phyloP scores from a whole-genome alignment of 2,329 filamentous ascomycete species.

The Gliomastix tumulicola region DNA sequence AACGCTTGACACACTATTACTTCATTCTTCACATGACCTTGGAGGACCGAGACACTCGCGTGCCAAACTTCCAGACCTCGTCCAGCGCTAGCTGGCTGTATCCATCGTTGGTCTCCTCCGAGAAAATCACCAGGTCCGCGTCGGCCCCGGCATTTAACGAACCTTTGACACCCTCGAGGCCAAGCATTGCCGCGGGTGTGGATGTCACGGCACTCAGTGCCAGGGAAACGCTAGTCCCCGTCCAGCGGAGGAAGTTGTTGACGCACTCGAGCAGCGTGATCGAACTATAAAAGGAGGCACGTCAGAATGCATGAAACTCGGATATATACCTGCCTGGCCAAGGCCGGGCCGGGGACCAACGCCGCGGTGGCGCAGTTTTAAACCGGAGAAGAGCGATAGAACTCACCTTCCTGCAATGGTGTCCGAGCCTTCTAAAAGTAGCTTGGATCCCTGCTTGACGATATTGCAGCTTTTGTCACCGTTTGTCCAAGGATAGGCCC shows the following conservation, averaged over 20 bases:
- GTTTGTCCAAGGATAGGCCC: conserved; percentile 81
- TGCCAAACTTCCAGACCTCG: conserved; percentile 75
- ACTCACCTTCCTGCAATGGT: conserved; percentile 70
- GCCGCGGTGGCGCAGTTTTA: too few species aligned
- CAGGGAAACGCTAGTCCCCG: conserved; percentile 58
- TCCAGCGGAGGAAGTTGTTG: conserved; percentile 74
- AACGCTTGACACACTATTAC: too few species aligned
- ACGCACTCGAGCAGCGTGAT: conserved; percentile 75
- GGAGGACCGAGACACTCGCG: conserved; percentile 30
- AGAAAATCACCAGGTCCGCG: conserved; percentile 63
- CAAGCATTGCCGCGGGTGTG: conserved; percentile 72
- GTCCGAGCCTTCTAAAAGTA: conserved; percentile 72
- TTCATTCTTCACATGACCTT: conserved; percentile 1
- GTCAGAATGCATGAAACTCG: neutral
- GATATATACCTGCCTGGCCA: too few species aligned
- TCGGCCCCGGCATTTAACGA: conserved; percentile 55
- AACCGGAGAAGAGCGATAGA: too few species aligned
- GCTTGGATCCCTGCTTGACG: conserved; percentile 62
- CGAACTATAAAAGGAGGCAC: conserved; percentile 35
- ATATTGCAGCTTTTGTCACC: conserved; percentile 50
- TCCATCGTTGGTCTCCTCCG: conserved; percentile 39
- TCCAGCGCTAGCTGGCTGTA: conserved; percentile 54
- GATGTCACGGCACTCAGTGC: conserved; percentile 67
- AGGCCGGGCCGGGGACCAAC: too few species aligned
- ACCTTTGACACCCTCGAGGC: conserved; percentile 61